phyloP scores from a whole-genome alignment of 345 rosid genomes.

The Acer saccharum region DNA sequence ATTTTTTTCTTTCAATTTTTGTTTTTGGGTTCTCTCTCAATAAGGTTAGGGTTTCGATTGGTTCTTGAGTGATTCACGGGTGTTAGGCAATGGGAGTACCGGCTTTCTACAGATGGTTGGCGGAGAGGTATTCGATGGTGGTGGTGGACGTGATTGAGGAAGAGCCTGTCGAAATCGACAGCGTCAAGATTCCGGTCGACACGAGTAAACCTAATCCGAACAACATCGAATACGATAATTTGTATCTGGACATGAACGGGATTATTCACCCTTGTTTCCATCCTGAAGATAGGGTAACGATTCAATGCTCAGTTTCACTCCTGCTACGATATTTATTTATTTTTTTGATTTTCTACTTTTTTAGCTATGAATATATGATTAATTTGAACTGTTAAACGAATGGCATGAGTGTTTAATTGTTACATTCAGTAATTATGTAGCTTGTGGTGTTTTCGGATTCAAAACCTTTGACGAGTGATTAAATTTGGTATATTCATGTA shows the following conservation, averaged over 20 bases:
- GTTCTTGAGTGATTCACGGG: conserved; percentile 7
- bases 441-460: neutral
- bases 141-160: conserved; percentile 87
- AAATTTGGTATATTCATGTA: too few species aligned
- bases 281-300: conserved; percentile 81
- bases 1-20: neutral
- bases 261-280: conserved; percentile 98
- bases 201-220: conserved; percentile 86
- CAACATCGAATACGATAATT: conserved; percentile 76
- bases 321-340: too few species aligned
- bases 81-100: conserved; percentile 81
- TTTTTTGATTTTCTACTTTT: neutral
- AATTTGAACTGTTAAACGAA: neutral
- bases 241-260: conserved; percentile 99
- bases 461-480: neutral
- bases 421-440: neutral
- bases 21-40: neutral
- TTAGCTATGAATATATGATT: neutral
- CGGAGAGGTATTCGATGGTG: conserved; percentile 81
- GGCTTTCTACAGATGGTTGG: conserved; percentile 90
- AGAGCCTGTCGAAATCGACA: conserved; percentile 65
- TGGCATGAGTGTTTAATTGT: neutral
- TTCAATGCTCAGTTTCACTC: neutral
- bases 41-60: conserved; percentile 23
- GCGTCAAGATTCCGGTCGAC: conserved; percentile 71